Base-by-base conservation (phyloP, 805 yeast species). In the Suhomyces kilbournensis region DNA sequence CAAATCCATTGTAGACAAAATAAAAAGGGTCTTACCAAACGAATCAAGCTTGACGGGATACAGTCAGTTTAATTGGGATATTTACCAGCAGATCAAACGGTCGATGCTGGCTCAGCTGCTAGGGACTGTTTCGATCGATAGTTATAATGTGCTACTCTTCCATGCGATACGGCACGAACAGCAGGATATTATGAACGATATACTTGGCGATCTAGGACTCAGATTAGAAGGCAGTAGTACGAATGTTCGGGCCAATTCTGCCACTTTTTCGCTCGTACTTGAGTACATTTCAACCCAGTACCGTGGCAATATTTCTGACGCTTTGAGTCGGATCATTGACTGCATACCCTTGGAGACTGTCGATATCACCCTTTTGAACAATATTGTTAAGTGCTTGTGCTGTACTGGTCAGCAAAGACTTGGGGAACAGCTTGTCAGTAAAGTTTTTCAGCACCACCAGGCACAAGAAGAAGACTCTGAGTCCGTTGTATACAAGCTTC, bases 131-230 rank as follows among this genome's bases (percentile, higher is more conserved):
- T 7, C 48, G 6, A 44, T 61, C 9, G 64, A 58, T 26, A 64
- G 66, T 3, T 56, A 55, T 28, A 69, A 70, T 49, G 54, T 58
- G 19, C 57, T 71, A n/a, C 56, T 71, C 10, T 55, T 60, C 39
- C 60, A 57, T 44, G 72, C 75, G 1, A 55, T 69, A 7, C 57
- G 73, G 49, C 72, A 73, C 53, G 51, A 59, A 2, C 53, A 64
- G 26, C 47, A 48, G 12, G 55, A 54, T 1, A 59, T 71, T 0
- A 56, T 66, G 7, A 52, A 58, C 4, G 69, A 66, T 23, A 60
- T 72, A 12, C 7, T 62, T 35, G 38, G 14, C 6, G 48, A 46
- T 12, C 38, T 56, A 6, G 30, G 39, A 8, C 20, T 19, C 12
- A 9, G 12, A 4, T 23, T 26, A 7, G n/a, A 14, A n/a, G 17